Evolutionary conservation across 805 yeast genomes (phyloP), one percentile per base, ranked within the genome.

Genomic region (Millerago galiae): DNA sequence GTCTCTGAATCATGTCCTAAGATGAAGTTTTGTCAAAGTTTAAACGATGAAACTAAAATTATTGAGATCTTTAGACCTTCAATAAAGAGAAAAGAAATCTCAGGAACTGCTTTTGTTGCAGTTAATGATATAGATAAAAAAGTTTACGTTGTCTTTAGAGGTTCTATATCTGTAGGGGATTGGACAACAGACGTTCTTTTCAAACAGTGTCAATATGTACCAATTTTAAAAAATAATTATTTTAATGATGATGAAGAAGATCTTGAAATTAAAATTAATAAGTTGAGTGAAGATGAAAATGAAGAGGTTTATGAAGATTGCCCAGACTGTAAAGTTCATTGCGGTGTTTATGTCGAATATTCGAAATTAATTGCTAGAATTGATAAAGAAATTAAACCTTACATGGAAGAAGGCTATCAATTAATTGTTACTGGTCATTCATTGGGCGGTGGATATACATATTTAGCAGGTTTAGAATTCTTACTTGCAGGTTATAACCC

Each of bases 361-460:
- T 59, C 63, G 40, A 65, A 63, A 12, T 68, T 76, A 45, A 64
- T 70, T 37, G 60, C 55, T 3, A 50, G 60, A 12, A 62, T 80
- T 3, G 53, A 61, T 11, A 46, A 50, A 2, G 53, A 71, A 14
- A 58, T 63, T 14, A 45, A 59, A 7, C 53, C 65, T 14, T 61
- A 71, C 33, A 25, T 52, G 33, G 51, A 51, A 9, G 75, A 79
- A 0, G 71, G 68, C 18, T 81, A 78, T 56, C 57, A 66, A 16
- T 44, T 83, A 6, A 67, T 74, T 2, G 68, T 82, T 1, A 65
- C 79, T 1, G 95, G 95, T 0, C 95, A 86, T 60, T 85, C 93
- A 0, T 61, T 85, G 30, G 90, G 89, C 3, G 95, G 81, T 6
- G 90, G 90, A 0, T 59, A 82, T 40, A 81, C 89, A 2, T 60